phyloP scores from a whole-genome alignment of 1,284 basidiomycete species.

The Cutaneotrichosporon sp. region DNA sequence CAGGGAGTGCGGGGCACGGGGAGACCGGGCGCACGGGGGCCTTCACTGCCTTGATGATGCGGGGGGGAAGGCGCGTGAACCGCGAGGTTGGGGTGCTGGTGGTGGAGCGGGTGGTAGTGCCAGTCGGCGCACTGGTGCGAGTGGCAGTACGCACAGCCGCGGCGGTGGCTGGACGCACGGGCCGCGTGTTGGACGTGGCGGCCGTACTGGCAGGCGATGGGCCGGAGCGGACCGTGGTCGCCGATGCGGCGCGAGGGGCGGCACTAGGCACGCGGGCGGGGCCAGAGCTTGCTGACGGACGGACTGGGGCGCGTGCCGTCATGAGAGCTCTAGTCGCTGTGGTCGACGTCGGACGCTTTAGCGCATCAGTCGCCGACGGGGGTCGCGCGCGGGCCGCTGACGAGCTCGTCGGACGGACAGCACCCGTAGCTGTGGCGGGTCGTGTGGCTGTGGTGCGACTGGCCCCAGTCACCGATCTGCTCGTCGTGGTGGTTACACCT shows the following conservation, averaged over 20 bases:
- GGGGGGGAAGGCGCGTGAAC: not conserved
- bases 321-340: not conserved
- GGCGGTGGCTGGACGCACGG: slow-evolving; percentile 6
- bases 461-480: not conserved
- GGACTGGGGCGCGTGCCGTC: not conserved
- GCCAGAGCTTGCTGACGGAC: not conserved
- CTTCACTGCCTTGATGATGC: not conserved
- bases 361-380: not conserved
- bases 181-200: not conserved
- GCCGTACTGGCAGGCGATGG: not conserved
- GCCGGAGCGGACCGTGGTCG: not conserved
- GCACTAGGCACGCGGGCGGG: not conserved
- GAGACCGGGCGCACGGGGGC: slow-evolving; percentile 6
- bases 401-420: not conserved
- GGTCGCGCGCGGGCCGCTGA: not conserved
- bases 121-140: not conserved
- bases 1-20: slow-evolving; percentile 9
- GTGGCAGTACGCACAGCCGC: not conserved
- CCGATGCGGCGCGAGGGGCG: not conserved
- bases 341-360: not conserved
- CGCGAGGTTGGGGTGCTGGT: not conserved
- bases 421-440: not conserved
- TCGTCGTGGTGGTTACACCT: not conserved
- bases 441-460: not conserved
- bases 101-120: not conserved